Conservation (phyloP, 1,139 yeast species). For the Suhomyces guaymorum region DNA sequence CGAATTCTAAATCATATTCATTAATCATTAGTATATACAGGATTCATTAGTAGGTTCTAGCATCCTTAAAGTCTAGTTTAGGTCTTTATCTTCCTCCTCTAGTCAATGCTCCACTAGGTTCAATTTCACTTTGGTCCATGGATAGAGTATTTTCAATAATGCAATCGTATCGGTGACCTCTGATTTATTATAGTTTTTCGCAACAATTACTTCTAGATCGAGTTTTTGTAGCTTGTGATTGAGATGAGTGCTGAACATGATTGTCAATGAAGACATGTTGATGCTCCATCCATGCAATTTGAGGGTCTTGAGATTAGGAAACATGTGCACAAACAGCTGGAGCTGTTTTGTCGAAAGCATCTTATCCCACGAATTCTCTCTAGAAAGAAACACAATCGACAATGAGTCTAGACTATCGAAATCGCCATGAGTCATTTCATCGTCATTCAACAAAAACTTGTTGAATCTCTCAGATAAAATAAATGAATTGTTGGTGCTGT, state of each 20-base stretch:
- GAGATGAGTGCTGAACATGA: constrained; percentile 6
- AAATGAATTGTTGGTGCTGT: constrained; percentile 33
- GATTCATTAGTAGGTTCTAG: too few relatives aligned
- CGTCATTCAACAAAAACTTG: constrained; percentile 26
- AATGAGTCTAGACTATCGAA: constrained; percentile 25
- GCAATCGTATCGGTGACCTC: constrained; percentile 5
- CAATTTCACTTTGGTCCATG: constrained; percentile 12
- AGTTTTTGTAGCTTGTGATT: constrained; percentile 12
- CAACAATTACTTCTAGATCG: constrained; percentile 12
- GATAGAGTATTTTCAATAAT: constrained; percentile 8
- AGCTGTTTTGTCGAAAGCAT: constrained; percentile 9
- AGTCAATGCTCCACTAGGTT: not conserved
- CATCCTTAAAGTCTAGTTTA: too few relatives aligned
- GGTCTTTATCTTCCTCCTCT: too few relatives aligned
- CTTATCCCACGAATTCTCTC: constrained; percentile 11
- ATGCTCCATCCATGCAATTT: constrained; percentile 29
- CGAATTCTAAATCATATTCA: too few relatives aligned
- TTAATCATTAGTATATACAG: too few relatives aligned
- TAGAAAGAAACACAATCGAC: constrained; percentile 17
- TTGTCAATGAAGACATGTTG: constrained; percentile 10
- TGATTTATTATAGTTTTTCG: constrained; percentile 4
- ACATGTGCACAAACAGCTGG: constrained; percentile 10
- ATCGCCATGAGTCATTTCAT: constrained; percentile 15
- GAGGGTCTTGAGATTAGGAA: constrained; percentile 24
- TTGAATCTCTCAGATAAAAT: constrained; percentile 40